Evolutionary conservation across 257 asterid genomes (phyloP).

Genomic region (Solanum arcanum): DNA sequence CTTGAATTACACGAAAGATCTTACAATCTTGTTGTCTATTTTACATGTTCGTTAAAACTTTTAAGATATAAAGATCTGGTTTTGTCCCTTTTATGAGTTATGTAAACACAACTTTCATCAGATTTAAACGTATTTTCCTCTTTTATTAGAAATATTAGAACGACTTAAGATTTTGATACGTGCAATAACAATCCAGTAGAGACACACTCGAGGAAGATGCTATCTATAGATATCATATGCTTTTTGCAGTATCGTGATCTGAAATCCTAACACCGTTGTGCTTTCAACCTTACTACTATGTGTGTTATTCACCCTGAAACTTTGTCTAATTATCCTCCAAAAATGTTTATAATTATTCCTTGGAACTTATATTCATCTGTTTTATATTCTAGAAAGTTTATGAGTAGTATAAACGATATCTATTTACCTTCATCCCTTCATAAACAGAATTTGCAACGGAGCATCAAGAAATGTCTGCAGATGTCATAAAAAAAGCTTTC

Average conservation of each 20-base stretch:
- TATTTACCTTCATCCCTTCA: background rate
- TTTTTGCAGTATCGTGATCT: background rate
- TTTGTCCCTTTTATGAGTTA: background rate
- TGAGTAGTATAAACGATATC: background rate
- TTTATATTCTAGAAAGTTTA: background rate
- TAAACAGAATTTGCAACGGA: slow-evolving; percentile 54
- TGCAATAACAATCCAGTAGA: background rate
- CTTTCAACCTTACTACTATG: background rate
- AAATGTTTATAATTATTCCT: background rate
- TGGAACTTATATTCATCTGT: background rate
- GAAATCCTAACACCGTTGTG: background rate
- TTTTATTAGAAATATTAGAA: background rate
- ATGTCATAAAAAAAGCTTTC: slow-evolving; percentile 67
- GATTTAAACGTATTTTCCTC: background rate
- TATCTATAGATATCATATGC: background rate
- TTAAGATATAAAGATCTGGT: background rate
- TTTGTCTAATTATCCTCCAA: background rate
- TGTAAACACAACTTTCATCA: background rate
- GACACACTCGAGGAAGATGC: background rate
- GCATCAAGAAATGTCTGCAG: slow-evolving; percentile 53
- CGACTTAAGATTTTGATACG: background rate
- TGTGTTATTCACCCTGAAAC: background rate
- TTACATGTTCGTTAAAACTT: background rate
- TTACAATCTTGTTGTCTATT: background rate
- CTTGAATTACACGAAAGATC: background rate